Evolutionary conservation across 768 basidiomycete species (phyloP).

Genomic region (Xerocomellus intermedius): DNA sequence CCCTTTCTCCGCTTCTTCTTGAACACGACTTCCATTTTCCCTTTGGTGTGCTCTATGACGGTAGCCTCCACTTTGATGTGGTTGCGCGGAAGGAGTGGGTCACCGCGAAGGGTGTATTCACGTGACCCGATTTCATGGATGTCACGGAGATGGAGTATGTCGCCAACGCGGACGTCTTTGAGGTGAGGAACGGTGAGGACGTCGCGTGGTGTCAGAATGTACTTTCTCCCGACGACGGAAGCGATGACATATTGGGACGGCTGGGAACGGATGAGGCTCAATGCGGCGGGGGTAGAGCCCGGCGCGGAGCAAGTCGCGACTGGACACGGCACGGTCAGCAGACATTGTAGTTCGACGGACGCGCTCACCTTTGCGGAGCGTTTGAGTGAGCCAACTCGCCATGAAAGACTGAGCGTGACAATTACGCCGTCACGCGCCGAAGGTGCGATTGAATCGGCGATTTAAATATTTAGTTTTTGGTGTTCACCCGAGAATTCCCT

Average conservation of each 20-base stretch:
- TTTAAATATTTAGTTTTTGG: slow-evolving; percentile 32
- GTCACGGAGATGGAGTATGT: slow-evolving; percentile 75
- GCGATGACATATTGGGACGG: slow-evolving; percentile 92
- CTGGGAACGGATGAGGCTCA: slow-evolving; percentile 84
- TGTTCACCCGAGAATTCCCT: slow-evolving; percentile 35
- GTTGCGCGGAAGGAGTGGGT: slow-evolving; percentile 63
- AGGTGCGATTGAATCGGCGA: slow-evolving; percentile 31
- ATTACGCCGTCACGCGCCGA: slow-evolving; percentile 10
- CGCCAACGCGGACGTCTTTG: slow-evolving; percentile 82
- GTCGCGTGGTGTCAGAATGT: slow-evolving; percentile 88
- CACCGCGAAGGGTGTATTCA: slow-evolving; percentile 87
- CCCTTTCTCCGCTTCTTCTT: slow-evolving; percentile 99
- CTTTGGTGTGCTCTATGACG: slow-evolving; percentile 97
- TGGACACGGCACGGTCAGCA: slow-evolving; percentile 10
- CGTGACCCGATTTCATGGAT: slow-evolving; percentile 95
- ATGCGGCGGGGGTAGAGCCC: slow-evolving; percentile 54
- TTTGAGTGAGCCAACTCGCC: slow-evolving; percentile 27
- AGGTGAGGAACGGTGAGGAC: slow-evolving; percentile 91
- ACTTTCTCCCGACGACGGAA: slow-evolving; percentile 80
- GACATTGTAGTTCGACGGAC: not conserved
- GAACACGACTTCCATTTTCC: slow-evolving; percentile 84
- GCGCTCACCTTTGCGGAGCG: slow-evolving; percentile 22
- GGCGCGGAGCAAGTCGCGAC: slow-evolving; percentile 30
- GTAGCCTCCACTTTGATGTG: slow-evolving; percentile 79
- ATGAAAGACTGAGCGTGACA: slow-evolving; percentile 15